A percentile compares a stretch with the other conserved stretches of the same genome.
phyloP scores from a whole-genome alignment of 2,329 filamentous ascomycete genomes.

The Epichloe brachyelytri region DNA sequence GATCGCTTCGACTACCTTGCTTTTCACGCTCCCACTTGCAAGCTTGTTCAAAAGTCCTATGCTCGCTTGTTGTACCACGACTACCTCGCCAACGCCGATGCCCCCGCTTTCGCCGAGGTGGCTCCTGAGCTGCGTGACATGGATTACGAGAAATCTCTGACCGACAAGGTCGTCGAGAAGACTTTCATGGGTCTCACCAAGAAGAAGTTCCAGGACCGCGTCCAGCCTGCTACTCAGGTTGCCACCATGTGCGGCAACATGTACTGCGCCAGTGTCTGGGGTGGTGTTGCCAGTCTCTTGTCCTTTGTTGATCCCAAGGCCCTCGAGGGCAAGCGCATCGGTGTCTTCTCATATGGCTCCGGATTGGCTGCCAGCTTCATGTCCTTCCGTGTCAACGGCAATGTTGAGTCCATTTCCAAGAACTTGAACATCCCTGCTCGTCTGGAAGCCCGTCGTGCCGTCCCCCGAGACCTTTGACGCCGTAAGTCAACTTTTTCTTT shows the following conservation, averaged over 20 bases:
- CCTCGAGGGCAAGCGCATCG: slow-evolving; percentile 60
- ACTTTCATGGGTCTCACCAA: slow-evolving; percentile 74
- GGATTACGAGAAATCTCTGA: slow-evolving; percentile 66
- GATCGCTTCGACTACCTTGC: slow-evolving; percentile 75
- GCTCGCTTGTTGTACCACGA: slow-evolving; percentile 77
- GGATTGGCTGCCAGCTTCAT: slow-evolving; percentile 61
- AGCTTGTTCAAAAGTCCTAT: slow-evolving; percentile 76
- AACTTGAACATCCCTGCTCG: slow-evolving; percentile 57
- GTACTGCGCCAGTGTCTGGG: slow-evolving; percentile 62
- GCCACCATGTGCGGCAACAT: slow-evolving; percentile 64
- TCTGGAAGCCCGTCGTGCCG: slow-evolving; percentile 50
- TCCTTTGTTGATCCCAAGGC: slow-evolving; percentile 47
- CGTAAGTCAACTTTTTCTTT: slow-evolving; percentile 24
- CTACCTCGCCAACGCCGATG: slow-evolving; percentile 58
- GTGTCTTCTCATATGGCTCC: slow-evolving; percentile 68
- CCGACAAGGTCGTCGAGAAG: slow-evolving; percentile 76
- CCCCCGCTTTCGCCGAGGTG: slow-evolving; percentile 59
- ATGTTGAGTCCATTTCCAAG: slow-evolving; percentile 54
- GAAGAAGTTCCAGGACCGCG: slow-evolving; percentile 71
- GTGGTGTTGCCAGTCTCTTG: slow-evolving; percentile 60
- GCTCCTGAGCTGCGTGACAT: slow-evolving; percentile 64
- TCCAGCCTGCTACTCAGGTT: slow-evolving; percentile 60
- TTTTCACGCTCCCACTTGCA: slow-evolving; percentile 80
- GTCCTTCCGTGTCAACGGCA: slow-evolving; percentile 60
- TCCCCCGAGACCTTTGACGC: slow-evolving; percentile 63